A percentile compares a stretch with the other conserved stretches of the same genome.
Evolutionary conservation across 2,329 filamentous ascomycete genomes (phyloP).

Genomic region (Venturia asperata): DNA sequence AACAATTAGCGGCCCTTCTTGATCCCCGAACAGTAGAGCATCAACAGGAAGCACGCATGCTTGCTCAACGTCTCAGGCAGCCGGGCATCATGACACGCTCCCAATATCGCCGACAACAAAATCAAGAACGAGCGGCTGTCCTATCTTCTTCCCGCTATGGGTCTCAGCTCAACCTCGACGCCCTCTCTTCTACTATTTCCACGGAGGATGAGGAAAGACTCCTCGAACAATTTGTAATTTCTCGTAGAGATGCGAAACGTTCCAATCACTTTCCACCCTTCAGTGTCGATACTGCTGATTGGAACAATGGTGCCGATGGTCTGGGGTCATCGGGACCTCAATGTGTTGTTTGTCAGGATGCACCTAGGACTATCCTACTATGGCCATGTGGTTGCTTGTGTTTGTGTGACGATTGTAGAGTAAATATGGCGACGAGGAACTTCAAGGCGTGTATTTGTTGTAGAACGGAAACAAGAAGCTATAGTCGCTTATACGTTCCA

Average conservation of each 20-base stretch:
- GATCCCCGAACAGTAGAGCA: slow-evolving; percentile 73
- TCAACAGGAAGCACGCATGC: slow-evolving; percentile 68
- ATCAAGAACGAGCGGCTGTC: slow-evolving; percentile 63
- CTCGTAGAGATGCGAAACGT: slow-evolving; percentile 37
- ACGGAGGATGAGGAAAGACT: slow-evolving; percentile 51
- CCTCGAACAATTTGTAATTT: slow-evolving; percentile 54
- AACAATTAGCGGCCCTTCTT: slow-evolving; percentile 70
- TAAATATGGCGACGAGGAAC: slow-evolving; percentile 92
- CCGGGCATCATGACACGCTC: slow-evolving; percentile 73
- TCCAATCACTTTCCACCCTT: slow-evolving; percentile 21
- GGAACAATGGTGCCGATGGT: slow-evolving; percentile 65
- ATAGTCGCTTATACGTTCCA: slow-evolving; percentile 86
- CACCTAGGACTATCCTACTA: slow-evolving; percentile 80
- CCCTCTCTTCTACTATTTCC: slow-evolving; percentile 29
- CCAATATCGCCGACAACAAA: slow-evolving; percentile 60
- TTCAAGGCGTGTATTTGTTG: slow-evolving; percentile 96
- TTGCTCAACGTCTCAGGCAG: slow-evolving; percentile 71
- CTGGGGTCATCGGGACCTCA: slow-evolving; percentile 69
- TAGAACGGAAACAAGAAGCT: slow-evolving; percentile 77
- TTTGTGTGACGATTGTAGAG: slow-evolving; percentile 88
- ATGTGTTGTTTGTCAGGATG: slow-evolving; percentile 87
- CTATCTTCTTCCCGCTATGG: slow-evolving; percentile 42
- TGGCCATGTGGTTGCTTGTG: slow-evolving; percentile 96
- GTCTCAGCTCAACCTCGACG: slow-evolving; percentile 31
- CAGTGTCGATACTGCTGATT: slow-evolving; percentile 37